Base-by-base conservation (phyloP, 2,329 filamentous ascomycete genomes). In the Colletotrichum theobromicola region DNA sequence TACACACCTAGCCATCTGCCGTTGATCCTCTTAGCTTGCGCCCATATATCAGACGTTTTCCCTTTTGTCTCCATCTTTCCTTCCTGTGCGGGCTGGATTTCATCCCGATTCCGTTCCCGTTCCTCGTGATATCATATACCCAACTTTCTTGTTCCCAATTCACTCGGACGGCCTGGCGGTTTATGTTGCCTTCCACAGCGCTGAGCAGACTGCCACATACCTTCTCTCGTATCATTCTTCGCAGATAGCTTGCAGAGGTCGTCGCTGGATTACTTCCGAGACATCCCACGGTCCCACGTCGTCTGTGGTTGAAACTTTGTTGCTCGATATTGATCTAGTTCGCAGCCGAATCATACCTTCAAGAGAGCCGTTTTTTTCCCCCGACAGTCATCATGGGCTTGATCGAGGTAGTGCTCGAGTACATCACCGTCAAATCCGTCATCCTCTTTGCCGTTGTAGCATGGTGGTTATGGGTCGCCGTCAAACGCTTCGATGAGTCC, bases 341-440 rank as follows among this genome's bases (percentile, higher is more conserved):
- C 18, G 24, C 8, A 18, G n/a, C 60, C 21, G 24, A 21, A 15
- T n/a, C 30, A 61, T 35, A 35, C 13, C 8, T 18, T 18, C 12
- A 18, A 53, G 15, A 8, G 12, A 50, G 7, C 16, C 9, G 24
- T 7, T 10, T 7, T 10, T 24, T n/a, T 46, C 7, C 35, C 30
- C 10, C 21, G 13, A 55, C 50, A 18, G 28, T 50, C 77, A 81
- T 34, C 70, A 90, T 90, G 85, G 85, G 90, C 77, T 81, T 90
- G 26, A 81, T 92, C 64, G 90, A 91, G 77, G 78, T 83, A 37
- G 70, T 88, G 34, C 61, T 89, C 75, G 83, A 84, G 72, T 81
- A 85, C 72, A 77, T 87, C 79, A 89, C 89, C 71, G 77, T 85
- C 67, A 85, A 82, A 72, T 80, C 81, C 67, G 76, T 85, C 21